Evolutionary conservation across 345 rosid species (phyloP).

Genomic region (Salix arbutifolia): DNA sequence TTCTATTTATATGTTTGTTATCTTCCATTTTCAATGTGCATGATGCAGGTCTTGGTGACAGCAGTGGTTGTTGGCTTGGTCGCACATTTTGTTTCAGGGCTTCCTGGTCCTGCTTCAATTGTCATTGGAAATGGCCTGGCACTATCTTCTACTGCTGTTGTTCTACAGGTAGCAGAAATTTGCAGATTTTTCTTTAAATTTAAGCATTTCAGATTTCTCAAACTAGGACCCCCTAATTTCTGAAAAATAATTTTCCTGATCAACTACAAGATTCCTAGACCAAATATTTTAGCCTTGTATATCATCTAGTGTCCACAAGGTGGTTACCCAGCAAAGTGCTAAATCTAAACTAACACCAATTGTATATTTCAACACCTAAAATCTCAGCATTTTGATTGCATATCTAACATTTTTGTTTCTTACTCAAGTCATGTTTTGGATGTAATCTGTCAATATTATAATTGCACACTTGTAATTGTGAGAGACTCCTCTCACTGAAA

Average conservation of each 20-base stretch:
- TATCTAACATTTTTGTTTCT: neutral
- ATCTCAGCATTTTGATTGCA: neutral
- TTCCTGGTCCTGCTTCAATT: slow-evolving; percentile 88
- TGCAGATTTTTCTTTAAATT: slow-evolving; percentile 13
- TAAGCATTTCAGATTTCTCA: neutral
- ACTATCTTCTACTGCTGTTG: slow-evolving; percentile 96
- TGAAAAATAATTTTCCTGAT: slow-evolving; percentile 1
- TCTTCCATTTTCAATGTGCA: slow-evolving; percentile 16
- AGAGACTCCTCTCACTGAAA: neutral
- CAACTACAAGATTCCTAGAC: slow-evolving; percentile 12
- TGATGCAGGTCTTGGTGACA: slow-evolving; percentile 80
- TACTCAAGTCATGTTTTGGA: neutral
- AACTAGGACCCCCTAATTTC: neutral
- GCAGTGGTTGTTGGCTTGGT: slow-evolving; percentile 81
- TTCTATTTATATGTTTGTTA: slow-evolving; percentile 11
- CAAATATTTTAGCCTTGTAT: slow-evolving; percentile 10
- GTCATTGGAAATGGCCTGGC: slow-evolving; percentile 98
- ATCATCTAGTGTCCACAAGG: neutral
- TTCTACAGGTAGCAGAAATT: slow-evolving; percentile 65
- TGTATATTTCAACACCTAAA: neutral
- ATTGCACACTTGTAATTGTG: neutral
- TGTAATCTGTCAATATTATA: neutral
- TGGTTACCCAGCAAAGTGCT: neutral
- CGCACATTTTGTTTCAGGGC: slow-evolving; percentile 74
- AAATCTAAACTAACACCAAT: neutral